Evolutionary conservation across 2,329 filamentous ascomycete species (phyloP), one percentile per base, ranked within the genome.

Genomic region (Diplodia intermedia): DNA sequence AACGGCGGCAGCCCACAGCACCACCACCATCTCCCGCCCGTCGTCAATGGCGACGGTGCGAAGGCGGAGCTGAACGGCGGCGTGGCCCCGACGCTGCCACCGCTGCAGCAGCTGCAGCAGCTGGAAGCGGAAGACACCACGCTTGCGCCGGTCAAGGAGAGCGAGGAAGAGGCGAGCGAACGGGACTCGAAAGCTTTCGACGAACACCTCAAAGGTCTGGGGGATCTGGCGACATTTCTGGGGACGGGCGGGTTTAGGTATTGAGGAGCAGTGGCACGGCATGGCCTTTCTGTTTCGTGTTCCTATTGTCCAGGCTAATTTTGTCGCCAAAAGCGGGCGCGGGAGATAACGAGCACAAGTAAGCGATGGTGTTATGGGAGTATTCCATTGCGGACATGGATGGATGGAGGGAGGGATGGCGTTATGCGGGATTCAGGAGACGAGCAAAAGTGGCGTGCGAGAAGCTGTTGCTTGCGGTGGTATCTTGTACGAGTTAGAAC

Each of bases 241-340:
- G 65, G 65, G 36, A 57, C 53, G 15, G 53, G 36, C 23, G 62
- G 62, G 18, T 52, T 63, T 18, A 63, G 60, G 29, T 63, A 38
- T 26, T 63, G 47, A 63, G 43, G 40, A 23, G 43, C n/a, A 47
- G 18, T 8, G 43, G 43, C 43, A 20, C 20, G 4, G 43, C 43
- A 47, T 47, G 43, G 18, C 43, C 18, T 47, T 47, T 47, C 18
- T 11, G n/a, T 47, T 47, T 47, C 43, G 43, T 47, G 43, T 47
- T 47, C 43, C n/a, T 47, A 47, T 47, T 47, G 3, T n/a, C 43
- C n/a, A n/a, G 43, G 11, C 6, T 12, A 47, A 20, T 8, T n/a
- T 20, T 11, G 8, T 47, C n/a, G 43, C 9, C 18, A 7, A 47
- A 47, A 18, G 52, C 26, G 52, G 52, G 18, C 11, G 29, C 18